phyloP scores from a whole-genome alignment of 352 stramenopile genomes.

The Phytophthora uliginosa region DNA sequence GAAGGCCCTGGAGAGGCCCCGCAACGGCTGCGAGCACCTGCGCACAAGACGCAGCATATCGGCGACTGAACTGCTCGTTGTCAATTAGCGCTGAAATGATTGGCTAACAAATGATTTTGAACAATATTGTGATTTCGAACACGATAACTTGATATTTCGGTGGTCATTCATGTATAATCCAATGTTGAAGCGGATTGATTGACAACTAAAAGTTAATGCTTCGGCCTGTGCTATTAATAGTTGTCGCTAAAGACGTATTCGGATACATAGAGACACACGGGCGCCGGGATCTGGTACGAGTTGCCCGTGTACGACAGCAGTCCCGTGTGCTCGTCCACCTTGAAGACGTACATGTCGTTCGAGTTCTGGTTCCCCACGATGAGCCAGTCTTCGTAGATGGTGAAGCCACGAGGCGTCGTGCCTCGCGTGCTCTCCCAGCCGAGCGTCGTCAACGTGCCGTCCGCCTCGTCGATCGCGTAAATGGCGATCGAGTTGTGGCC shows the following conservation, averaged over 20 bases:
- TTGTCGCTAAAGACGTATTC: constrained; percentile 7
- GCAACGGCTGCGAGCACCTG: constrained; percentile 2
- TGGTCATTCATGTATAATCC: not conserved
- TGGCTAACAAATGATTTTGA: not conserved
- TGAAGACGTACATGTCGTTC: constrained; percentile 57
- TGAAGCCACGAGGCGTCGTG: constrained; percentile 49
- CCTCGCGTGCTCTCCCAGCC: constrained; percentile 51
- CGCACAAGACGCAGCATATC: constrained; percentile 18
- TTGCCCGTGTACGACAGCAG: constrained; percentile 45
- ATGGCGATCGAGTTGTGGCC: constrained; percentile 65
- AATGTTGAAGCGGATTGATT: not conserved
- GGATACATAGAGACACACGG: constrained; percentile 39
- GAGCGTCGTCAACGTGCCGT: constrained; percentile 36
- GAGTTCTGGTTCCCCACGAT: constrained; percentile 66
- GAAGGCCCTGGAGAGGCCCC: constrained; percentile 15
- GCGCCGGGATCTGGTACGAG: constrained; percentile 37
- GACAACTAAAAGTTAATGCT: too few species aligned
- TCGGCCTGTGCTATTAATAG: too few species aligned
- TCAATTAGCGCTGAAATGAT: not conserved
- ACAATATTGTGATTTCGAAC: not conserved
- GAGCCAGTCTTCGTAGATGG: constrained; percentile 50
- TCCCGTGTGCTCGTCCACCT: constrained; percentile 42
- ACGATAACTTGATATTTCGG: not conserved
- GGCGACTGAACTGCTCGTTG: not conserved
- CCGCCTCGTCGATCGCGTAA: constrained; percentile 37